Percentiles rank a stretch among this genome's conserved stretches.
These are phyloP conservation scores for Leptographium flavum DNA, from an alignment of 2,329 filamentous ascomycete genomes.

Conservation along the genomic window DNA sequence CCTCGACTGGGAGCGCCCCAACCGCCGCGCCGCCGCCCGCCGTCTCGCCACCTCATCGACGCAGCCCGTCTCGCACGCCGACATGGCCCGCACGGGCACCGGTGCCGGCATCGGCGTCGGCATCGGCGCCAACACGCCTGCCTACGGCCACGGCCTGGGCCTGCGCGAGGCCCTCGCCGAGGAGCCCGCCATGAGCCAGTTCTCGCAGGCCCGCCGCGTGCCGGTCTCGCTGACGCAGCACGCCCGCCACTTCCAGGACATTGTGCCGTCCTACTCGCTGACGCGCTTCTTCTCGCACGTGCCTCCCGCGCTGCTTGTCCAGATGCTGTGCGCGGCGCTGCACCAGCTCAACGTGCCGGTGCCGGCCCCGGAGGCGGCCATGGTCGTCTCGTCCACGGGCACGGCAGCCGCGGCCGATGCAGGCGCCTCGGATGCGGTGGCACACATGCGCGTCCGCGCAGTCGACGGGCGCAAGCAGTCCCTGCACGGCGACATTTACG, in stretches of 20 bases:
- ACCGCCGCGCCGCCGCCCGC: constrained; percentile 37
- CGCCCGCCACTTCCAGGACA: constrained; percentile 77
- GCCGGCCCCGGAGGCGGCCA: constrained; percentile 33
- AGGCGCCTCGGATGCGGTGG: constrained; percentile 39
- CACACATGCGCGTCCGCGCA: constrained; percentile 59
- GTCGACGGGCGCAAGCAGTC: constrained; percentile 58
- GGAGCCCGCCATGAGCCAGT: constrained; percentile 78
- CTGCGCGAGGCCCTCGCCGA: constrained; percentile 54
- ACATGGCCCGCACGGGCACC: constrained; percentile 23
- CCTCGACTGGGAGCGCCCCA: constrained; percentile 79
- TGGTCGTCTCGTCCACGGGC: not conserved
- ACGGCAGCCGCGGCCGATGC: constrained; percentile 21
- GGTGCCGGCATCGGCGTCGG: constrained; percentile 15
- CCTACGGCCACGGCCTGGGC: constrained; percentile 3
- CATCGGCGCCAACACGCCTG: constrained; percentile 15
- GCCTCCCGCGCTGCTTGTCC: constrained; percentile 58
- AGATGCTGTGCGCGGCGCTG: constrained; percentile 66
- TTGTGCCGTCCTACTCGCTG: constrained; percentile 74
- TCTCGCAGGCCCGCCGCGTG: constrained; percentile 63
- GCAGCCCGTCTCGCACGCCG: constrained; percentile 27
- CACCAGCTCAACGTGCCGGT: constrained; percentile 69
- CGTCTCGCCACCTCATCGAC: constrained; percentile 30
- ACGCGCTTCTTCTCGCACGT: constrained; percentile 86
- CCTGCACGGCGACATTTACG: constrained; percentile 59
- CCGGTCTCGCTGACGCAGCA: constrained; percentile 79